Conservation (phyloP, 108 stramenopile genomes). For the Cyclotella choctawhatcheeana region DNA sequence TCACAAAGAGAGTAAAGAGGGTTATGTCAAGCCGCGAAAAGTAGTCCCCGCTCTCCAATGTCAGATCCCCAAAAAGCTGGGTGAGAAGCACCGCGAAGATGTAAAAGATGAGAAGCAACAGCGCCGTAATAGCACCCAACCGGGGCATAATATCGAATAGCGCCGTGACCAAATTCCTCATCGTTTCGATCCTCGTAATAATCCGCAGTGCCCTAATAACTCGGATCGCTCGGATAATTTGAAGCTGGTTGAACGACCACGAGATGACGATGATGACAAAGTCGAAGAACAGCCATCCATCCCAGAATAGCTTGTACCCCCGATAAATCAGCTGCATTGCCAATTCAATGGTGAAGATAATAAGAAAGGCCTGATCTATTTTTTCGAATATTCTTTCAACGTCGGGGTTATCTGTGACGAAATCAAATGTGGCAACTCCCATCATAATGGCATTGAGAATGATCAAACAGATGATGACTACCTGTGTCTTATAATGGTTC, state of each 20-base stretch:
- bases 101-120: constrained; percentile 49
- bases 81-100: constrained; percentile 81
- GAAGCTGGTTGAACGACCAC: constrained; percentile 62
- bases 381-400: constrained; percentile 42
- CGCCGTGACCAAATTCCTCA: constrained; percentile 47
- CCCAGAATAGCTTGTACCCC: constrained; percentile 51
- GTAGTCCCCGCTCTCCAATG: constrained; percentile 26
- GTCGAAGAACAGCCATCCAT: constrained; percentile 77
- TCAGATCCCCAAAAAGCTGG: constrained; percentile 56
- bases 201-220: constrained; percentile 75
- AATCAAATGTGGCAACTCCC: constrained; percentile 76
- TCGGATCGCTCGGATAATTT: constrained; percentile 77
- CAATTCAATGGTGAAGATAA: constrained; percentile 68
- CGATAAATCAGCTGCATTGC: constrained; percentile 65
- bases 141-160: constrained; percentile 59
- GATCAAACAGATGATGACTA: constrained; percentile 62
- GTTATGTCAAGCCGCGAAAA: constrained; percentile 33
- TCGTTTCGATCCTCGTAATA: constrained; percentile 54
- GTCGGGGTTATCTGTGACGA: constrained; percentile 58
- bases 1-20: constrained; percentile 31
- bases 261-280: constrained; percentile 64
- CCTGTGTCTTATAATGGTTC: constrained; percentile 58
- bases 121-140: constrained; percentile 31
- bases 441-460: constrained; percentile 71
- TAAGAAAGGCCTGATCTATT: constrained; percentile 56